Conservation (phyloP, 306 rosid species). For the Rosa chinensis region DNA sequence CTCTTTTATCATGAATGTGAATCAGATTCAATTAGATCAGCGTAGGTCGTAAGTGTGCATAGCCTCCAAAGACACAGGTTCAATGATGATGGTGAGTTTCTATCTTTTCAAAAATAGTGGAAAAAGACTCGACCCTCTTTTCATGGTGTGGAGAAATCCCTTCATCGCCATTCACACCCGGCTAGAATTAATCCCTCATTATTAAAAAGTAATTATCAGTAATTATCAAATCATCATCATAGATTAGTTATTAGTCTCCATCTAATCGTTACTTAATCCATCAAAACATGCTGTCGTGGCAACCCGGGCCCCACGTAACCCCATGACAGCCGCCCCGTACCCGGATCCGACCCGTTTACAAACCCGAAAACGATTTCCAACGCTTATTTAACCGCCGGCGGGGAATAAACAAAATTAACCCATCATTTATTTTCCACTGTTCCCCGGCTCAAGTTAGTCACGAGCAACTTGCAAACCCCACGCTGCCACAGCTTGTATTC, state of each 20-base stretch:
- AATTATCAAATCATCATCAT: background rate
- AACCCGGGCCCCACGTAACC: background rate
- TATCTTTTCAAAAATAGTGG: background rate
- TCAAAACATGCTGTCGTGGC: too few species aligned
- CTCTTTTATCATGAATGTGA: background rate
- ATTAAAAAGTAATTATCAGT: background rate
- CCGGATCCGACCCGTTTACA: background rate
- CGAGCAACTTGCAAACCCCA: background rate
- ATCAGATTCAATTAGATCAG: background rate
- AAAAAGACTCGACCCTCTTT: background rate
- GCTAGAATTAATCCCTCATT: background rate
- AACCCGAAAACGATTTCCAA: background rate
- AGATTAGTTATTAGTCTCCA: too few species aligned
- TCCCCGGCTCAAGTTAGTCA: too few species aligned
- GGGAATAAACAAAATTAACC: background rate
- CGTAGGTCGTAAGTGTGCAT: background rate
- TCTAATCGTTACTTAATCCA: background rate
- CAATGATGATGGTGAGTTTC: background rate
- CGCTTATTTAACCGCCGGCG: slow-evolving; percentile 8
- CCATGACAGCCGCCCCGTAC: background rate
- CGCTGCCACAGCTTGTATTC: background rate
- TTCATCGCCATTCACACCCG: background rate
- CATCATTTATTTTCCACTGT: background rate
- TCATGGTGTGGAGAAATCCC: background rate
- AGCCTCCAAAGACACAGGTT: too few species aligned